phyloP scores from a whole-genome alignment of 2,329 filamentous ascomycete genomes.

The Cladosporium sp. region DNA sequence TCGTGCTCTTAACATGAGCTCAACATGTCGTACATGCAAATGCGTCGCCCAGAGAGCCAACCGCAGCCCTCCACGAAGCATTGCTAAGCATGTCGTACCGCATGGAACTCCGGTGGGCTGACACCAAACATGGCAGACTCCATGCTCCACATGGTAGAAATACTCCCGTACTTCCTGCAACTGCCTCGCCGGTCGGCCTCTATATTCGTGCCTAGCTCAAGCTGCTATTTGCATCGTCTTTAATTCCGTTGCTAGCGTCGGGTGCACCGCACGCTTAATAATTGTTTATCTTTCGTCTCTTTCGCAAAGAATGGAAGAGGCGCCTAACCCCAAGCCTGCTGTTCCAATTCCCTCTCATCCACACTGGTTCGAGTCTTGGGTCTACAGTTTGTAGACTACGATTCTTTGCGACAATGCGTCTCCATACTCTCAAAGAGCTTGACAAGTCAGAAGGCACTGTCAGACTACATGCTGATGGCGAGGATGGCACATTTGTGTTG shows the following conservation, averaged over 20 bases:
- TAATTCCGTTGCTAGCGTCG: background rate
- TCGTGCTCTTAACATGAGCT: background rate
- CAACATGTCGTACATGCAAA: background rate
- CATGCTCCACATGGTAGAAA: background rate
- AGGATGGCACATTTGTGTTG: slow-evolving; percentile 35
- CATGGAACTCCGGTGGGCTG: background rate
- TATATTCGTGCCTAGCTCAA: background rate
- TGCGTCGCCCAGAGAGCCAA: background rate
- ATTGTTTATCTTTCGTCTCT: background rate
- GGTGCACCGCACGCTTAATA: background rate
- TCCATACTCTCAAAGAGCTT: slow-evolving; percentile 33
- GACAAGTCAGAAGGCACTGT: slow-evolving; percentile 38
- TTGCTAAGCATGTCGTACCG: slow-evolving; percentile 8
- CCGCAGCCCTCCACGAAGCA: background rate
- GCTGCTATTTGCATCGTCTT: background rate
- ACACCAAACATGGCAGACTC: background rate
- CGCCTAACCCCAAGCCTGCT: background rate
- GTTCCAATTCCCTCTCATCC: slow-evolving; percentile 2
- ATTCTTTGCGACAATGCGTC: slow-evolving; percentile 23
- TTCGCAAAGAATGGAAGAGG: slow-evolving; percentile 6
- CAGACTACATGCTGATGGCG: slow-evolving; percentile 26
- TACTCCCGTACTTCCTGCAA: background rate
- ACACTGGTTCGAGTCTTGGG: slow-evolving; percentile 8
- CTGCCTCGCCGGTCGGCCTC: background rate
- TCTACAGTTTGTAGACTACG: background rate